Conservation (phyloP, 2,329 filamentous ascomycete genomes). For the Fusarium bulbicola region DNA sequence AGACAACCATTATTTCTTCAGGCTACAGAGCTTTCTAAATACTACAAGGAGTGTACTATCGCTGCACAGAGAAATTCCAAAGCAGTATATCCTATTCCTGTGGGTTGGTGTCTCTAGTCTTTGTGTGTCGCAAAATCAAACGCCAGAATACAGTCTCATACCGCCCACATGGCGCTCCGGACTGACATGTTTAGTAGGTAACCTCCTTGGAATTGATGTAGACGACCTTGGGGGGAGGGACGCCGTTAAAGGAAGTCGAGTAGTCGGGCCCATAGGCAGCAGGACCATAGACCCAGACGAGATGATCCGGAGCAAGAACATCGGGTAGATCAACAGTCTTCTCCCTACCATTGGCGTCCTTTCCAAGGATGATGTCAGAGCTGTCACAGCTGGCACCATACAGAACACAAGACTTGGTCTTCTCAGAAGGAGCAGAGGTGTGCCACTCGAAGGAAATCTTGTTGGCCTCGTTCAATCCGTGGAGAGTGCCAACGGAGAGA, state of each 20-base stretch:
- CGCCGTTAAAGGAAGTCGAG: neutral
- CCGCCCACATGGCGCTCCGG: rapidly evolving
- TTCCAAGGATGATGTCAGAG: neutral
- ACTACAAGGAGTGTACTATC: neutral
- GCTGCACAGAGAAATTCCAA: neutral
- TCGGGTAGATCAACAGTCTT: neutral
- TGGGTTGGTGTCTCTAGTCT: neutral
- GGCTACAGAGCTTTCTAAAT: neutral
- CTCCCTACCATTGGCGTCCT: neutral
- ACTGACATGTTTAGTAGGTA: rapidly evolving
- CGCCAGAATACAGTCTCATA: too few relatives aligned
- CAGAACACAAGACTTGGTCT: neutral
- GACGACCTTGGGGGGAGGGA: neutral
- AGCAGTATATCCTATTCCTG: neutral
- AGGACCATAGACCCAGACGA: neutral
- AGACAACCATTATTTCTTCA: neutral
- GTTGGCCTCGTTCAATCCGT: neutral
- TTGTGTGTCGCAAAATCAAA: rapidly evolving
- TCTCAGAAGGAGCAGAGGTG: neutral
- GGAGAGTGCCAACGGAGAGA: neutral
- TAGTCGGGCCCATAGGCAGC: neutral
- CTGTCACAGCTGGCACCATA: neutral
- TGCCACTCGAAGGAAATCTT: neutral
- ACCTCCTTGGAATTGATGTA: neutral
- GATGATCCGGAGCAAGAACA: neutral